Conservation (phyloP, 805 yeast genomes). For the Kodamaea restingae region DNA sequence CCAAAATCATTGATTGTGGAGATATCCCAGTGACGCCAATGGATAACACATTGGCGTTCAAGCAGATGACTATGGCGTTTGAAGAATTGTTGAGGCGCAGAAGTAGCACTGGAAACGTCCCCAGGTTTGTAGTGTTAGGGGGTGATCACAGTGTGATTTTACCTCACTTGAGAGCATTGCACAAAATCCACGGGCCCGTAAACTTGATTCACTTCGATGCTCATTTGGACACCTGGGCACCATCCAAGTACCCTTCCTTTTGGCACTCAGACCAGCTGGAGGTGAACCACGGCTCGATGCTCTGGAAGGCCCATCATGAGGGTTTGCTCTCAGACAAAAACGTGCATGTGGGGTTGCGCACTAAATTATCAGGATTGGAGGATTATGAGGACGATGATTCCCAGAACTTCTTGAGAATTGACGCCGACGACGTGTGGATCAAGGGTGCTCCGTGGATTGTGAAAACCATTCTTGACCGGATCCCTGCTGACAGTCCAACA, state of each 20-base stretch:
- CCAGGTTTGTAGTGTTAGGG: constrained; percentile 68
- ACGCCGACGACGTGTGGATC: constrained; percentile 70
- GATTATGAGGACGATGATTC: constrained; percentile 66
- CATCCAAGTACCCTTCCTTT: constrained; percentile 61
- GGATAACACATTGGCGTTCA: constrained; percentile 51
- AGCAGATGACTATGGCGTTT: constrained; percentile 51
- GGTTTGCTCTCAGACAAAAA: constrained; percentile 57
- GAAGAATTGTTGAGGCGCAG: constrained; percentile 49
- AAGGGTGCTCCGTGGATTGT: constrained; percentile 61
- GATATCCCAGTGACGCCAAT: constrained; percentile 58
- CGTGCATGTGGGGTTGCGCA: constrained; percentile 73
- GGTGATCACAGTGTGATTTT: constrained; percentile 79
- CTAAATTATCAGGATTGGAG: constrained; percentile 60
- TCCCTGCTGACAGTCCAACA: constrained; percentile 64
- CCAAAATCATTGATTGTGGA: constrained; percentile 50
- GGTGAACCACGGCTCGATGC: constrained; percentile 81
- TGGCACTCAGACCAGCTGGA: constrained; percentile 57
- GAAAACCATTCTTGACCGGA: constrained; percentile 45
- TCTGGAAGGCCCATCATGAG: constrained; percentile 75
- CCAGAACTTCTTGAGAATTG: constrained; percentile 66
- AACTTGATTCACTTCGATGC: constrained; percentile 82
- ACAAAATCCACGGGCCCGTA: constrained; percentile 58
- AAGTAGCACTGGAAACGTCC: constrained; percentile 30
- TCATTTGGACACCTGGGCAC: constrained; percentile 80
- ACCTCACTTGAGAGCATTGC: constrained; percentile 66